Base-by-base conservation (phyloP, 352 stramenopile genomes). In the Globisporangium apiculatum region DNA sequence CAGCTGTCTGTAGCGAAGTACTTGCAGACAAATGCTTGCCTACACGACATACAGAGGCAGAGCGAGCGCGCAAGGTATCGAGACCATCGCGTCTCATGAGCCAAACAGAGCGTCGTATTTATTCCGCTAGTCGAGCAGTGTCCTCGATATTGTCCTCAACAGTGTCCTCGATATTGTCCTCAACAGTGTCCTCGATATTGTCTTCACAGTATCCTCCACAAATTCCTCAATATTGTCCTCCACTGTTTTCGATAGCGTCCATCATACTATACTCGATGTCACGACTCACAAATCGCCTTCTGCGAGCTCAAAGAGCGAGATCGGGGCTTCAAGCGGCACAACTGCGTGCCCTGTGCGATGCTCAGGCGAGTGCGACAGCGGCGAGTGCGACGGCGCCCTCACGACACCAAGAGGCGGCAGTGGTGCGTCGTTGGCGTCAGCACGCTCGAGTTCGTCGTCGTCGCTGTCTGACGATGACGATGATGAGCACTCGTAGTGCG, bases 221-320 rank as follows among this genome's bases (percentile, higher is more conserved):
- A n/a, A n/a, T n/a, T n/a, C n/a, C n/a, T n/a, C n/a, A 24, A 24
- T 24, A 24, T 24, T 24, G 40, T 43, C 40, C 24, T 31, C 24
- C 24, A 31, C 24, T 36, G 31, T 38, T 57, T 2, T 57, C 48
- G 10, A 11, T 15, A 48, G 18, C 40, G 46, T 37, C 7, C 24
- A 31, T 31, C 24, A 31, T 31, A 31, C 24, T 12, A 18, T 35
- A 47, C 43, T 53, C 55, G 36, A 12, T 31, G 24, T 31, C 24
- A 31, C 24, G 31, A 18, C 17, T 65, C 41, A 69, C 3, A 65
- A 31, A 17, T 64, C 53, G 7, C 58, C 67, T 37, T 47, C 51
- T 15, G 69, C 69, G 12, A 89, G 76, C 48, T 89, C 76, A 35
- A 86, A 48, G 9, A 89, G 66, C 24, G 76, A 87, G 31, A 89